Base-by-base conservation (phyloP, 2,329 filamentous ascomycete species). In the Leptodontidium sp. region DNA sequence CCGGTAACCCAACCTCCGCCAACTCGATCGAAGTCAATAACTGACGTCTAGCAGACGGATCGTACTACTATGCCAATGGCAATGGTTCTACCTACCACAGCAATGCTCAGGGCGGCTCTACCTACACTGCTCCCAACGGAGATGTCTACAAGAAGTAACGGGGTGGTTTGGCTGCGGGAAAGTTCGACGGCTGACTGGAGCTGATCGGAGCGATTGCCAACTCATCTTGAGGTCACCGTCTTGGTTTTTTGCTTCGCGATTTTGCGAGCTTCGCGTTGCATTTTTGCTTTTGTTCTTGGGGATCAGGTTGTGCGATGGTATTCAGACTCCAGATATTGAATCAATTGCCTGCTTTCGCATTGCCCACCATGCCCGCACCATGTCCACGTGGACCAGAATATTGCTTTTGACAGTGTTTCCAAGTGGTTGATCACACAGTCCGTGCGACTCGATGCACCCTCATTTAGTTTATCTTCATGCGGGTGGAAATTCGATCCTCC, bases 41-140 rank as follows among this genome's bases (percentile, higher is more conserved):
- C 12, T 64, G 6, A 68, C 5, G 11, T 9, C 2, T 65, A 38
- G 87, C 85, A 26, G 76, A 92, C 73, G 89, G 90, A 47, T 91
- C 88, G 1, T 93, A 93, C 83, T 92, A 93, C 82, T 93, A 92
- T 81, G 87, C 85, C 77, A 93, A 92, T 80, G 80, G 88, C 57
- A 85, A 91, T 71, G 88, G 89, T 15, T 91, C 87, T 76, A 90
- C 87, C 49, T 93, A 93, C 81, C 81, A 91, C 83, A 90, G 91
- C 79, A 79, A 84, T 72, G 88, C 89, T 55, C 77, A 78, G 12
- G 90, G 90, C 6, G 76, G 79, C 61, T 85, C 87, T 29, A 88
- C 80, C 21, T 93, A 92, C 80, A 92, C 87, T 21, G 73, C 87
- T 11, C 80, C 90, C 7, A 81, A 81, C 66, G 86, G 84, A 49